Percentiles rank a stretch among this genome's conserved stretches.
Evolutionary conservation across 352 stramenopile genomes (phyloP).

Genomic region (Pseudoperonospora humuli): DNA sequence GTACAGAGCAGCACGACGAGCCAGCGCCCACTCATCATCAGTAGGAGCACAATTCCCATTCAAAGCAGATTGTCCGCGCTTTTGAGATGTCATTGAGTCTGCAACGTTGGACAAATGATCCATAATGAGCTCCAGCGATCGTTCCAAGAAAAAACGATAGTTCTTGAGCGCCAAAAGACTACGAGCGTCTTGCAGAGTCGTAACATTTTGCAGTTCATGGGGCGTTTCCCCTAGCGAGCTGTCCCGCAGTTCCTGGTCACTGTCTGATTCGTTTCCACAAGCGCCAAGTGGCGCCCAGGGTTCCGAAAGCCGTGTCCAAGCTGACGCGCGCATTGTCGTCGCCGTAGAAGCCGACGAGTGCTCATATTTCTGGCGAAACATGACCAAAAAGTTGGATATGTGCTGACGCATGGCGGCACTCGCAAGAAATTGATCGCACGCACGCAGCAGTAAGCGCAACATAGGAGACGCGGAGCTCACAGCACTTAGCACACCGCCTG

Average conservation of each 20-base stretch:
- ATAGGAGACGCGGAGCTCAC: slow-evolving; percentile 24
- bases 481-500: slow-evolving; percentile 25
- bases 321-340: slow-evolving; percentile 11
- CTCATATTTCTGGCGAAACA: slow-evolving; percentile 53
- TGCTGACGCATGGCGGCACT: slow-evolving; percentile 33
- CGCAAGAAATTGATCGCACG: slow-evolving; percentile 42
- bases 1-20: slow-evolving; percentile 40
- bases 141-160: slow-evolving; percentile 70
- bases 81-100: slow-evolving; percentile 12
- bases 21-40: slow-evolving; percentile 48
- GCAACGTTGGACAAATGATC: slow-evolving; percentile 24
- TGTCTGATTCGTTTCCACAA: slow-evolving; percentile 17
- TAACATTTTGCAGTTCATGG: slow-evolving; percentile 29
- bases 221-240: slow-evolving; percentile 15
- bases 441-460: slow-evolving; percentile 28
- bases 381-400: slow-evolving; percentile 33
- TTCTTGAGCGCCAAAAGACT: slow-evolving; percentile 57
- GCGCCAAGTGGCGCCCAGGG: slow-evolving; percentile 12
- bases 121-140: slow-evolving; percentile 44
- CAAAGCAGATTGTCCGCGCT: slow-evolving; percentile 9
- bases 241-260: slow-evolving; percentile 22
- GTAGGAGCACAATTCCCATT: slow-evolving; percentile 16
- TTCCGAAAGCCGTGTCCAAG: slow-evolving; percentile 27
- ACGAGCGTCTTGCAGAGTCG: slow-evolving; percentile 37
- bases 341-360: slow-evolving; percentile 5